These are phyloP conservation scores for Xylariaceae sp. DNA, from an alignment of 2,329 filamentous ascomycete genomes.

Conservation along the genomic window DNA sequence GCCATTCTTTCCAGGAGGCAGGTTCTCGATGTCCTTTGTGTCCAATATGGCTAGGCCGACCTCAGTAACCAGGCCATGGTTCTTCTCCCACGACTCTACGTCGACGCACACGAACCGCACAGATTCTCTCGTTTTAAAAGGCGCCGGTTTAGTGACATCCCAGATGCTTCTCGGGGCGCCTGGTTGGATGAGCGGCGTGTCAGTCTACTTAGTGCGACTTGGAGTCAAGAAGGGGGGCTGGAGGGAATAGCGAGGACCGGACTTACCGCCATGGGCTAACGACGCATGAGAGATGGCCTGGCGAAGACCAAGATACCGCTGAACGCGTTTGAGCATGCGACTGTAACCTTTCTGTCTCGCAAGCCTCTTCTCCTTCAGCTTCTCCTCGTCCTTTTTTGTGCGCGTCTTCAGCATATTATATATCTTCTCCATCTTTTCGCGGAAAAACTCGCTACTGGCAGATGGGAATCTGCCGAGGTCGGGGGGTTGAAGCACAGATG, in stretches of 20 bases:
- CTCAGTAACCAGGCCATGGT: slow-evolving; percentile 68
- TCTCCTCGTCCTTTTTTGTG: slow-evolving; percentile 40
- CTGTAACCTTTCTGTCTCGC: slow-evolving; percentile 47
- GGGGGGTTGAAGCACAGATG: slow-evolving; percentile 36
- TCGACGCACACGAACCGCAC: slow-evolving; percentile 75
- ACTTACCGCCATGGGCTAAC: no score
- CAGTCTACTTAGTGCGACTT: no score
- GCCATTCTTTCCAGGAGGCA: slow-evolving; percentile 57
- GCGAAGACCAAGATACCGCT: slow-evolving; percentile 66
- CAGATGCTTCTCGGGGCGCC: slow-evolving; percentile 33
- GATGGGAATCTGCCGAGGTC: slow-evolving; percentile 32
- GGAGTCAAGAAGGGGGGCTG: no score
- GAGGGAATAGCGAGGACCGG: slow-evolving; percentile 8
- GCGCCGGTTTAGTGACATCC: slow-evolving; percentile 35
- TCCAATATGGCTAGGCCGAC: slow-evolving; percentile 80
- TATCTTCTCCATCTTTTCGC: slow-evolving; percentile 47
- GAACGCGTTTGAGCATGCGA: slow-evolving; percentile 55
- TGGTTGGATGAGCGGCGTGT: background rate
- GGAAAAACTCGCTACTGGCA: slow-evolving; percentile 42
- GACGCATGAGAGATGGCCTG: slow-evolving; percentile 4
- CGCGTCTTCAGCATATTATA: slow-evolving; percentile 41
- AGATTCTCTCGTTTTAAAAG: slow-evolving; percentile 44
- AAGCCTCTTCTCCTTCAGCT: slow-evolving; percentile 41
- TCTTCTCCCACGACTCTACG: slow-evolving; percentile 71
- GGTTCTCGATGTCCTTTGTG: slow-evolving; percentile 47